phyloP scores from a whole-genome alignment of 2,329 filamentous ascomycete genomes.

The Cryphonectria nitschkei region DNA sequence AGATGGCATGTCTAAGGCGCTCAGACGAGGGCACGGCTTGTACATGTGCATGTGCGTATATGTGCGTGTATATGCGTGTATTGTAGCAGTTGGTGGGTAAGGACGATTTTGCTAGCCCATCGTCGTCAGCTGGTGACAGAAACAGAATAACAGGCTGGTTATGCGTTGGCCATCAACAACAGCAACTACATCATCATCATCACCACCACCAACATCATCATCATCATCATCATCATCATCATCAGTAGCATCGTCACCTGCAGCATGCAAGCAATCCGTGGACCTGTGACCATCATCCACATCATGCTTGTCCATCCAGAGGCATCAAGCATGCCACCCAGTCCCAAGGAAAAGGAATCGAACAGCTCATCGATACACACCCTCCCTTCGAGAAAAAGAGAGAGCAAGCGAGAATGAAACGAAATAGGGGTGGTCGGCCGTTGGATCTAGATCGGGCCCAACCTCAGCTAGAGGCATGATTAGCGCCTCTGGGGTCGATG shows the following conservation, averaged over 20 bases:
- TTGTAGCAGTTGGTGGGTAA: neutral
- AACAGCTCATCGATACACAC: neutral
- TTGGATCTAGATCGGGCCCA: constrained; percentile 28
- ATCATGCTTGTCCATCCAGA: neutral
- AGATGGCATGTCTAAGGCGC: constrained; percentile 9
- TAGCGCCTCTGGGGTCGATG: constrained; percentile 23
- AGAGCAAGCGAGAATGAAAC: constrained; percentile 2
- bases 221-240: neutral
- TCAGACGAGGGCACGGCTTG: constrained; percentile 10
- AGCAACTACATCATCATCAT: no score
- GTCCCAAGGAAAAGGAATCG: neutral
- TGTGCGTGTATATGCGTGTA: neutral
- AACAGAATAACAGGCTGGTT: neutral
- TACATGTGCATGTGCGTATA: neutral
- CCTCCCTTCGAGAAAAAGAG: neutral
- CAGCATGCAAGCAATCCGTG: neutral
- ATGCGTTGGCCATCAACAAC: neutral
- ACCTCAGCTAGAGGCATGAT: constrained; percentile 27
- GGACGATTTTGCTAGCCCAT: neutral
- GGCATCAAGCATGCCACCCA: neutral
- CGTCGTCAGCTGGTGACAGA: neutral
- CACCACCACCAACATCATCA: neutral
- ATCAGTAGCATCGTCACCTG: constrained; percentile 1
- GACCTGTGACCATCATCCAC: constrained; percentile 11
- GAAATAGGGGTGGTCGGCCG: constrained; percentile 14